Evolutionary conservation across 2,329 filamentous ascomycete genomes (phyloP), one percentile per base, ranked within the genome.

Genomic region (Diaporthe longicolla): DNA sequence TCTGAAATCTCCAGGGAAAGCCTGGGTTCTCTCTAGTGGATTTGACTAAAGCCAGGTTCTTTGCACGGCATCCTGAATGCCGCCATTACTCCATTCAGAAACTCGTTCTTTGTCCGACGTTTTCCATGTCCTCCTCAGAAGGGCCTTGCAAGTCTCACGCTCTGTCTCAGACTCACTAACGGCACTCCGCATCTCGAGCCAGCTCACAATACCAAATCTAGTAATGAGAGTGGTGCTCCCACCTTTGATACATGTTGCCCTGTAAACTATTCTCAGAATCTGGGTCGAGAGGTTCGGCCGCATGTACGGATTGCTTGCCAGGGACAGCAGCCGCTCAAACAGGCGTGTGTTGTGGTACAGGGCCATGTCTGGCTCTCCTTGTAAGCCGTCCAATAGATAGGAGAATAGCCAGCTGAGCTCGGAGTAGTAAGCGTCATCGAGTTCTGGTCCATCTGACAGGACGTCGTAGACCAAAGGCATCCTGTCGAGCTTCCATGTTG

Each of bases 151-250:
- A 32, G 90, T 82, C 24, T 85, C 84, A 0, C 82, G 83, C 76
- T 89, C 88, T 21, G 88, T 86, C 58, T 82, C 71, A 2, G 88
- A 85, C 58, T 82, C 71, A 2, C 73, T 72, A 9, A 85, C 82
- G 5, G 87, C 87, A 48, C 89, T 81, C 78, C 91, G 90, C 74
- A 89, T 88, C 74, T 92, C 88, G 11, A 96, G 86, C 95, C 95
- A 97, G 77, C 89, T 92, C 70, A 96, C 81, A 26, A 93, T 85
- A 21, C 93, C 94, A 57, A 93, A 92, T 73, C 95, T 87, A 1
- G 95, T 97, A 50, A 95, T 88, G 59, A 97, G 85, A n/a, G 93
- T 96, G 6, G 92, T 94, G 81, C 93, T 94, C 0, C 94, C 95
- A 1, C 89, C 91, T 40, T 91, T 89, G 43, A 95, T 89, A 59